These are phyloP conservation scores for Trametes pubescens DNA, from an alignment of 1,284 basidiomycete species.

Conservation along the genomic window DNA sequence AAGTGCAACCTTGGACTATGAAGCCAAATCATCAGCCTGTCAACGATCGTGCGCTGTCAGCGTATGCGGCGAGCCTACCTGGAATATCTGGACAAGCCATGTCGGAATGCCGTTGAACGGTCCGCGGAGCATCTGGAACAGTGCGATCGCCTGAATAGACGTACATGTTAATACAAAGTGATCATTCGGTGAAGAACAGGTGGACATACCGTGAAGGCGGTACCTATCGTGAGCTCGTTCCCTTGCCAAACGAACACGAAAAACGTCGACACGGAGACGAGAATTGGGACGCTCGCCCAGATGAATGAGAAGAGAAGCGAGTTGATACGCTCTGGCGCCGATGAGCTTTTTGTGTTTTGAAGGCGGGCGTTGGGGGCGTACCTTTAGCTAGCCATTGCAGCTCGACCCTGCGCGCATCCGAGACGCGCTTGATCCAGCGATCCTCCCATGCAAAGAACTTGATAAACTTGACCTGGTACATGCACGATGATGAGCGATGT, in stretches of 20 bases:
- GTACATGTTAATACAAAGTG: constrained; percentile 2
- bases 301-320: constrained; percentile 68
- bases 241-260: constrained; percentile 67
- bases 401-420: constrained; percentile 67
- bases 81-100: constrained; percentile 69
- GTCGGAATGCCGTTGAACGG: constrained; percentile 78
- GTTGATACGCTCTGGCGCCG: constrained; percentile 63
- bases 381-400: constrained; percentile 75
- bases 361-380: background rate
- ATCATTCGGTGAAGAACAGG: background rate
- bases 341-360: background rate
- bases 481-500: background rate
- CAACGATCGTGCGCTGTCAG: background rate
- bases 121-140: constrained; percentile 75
- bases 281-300: constrained; percentile 72
- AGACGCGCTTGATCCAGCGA: constrained; percentile 69
- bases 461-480: constrained; percentile 74
- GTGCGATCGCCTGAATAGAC: constrained; percentile 61
- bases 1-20: constrained; percentile 76
- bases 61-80: constrained; percentile 44
- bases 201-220: constrained; percentile 71
- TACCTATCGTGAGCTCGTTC: constrained; percentile 69
- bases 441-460: constrained; percentile 90
- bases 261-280: constrained; percentile 77
- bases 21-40: constrained; percentile 23